phyloP scores from a whole-genome alignment of 1,139 yeast genomes.

The Yamadazyma epiphylla region DNA sequence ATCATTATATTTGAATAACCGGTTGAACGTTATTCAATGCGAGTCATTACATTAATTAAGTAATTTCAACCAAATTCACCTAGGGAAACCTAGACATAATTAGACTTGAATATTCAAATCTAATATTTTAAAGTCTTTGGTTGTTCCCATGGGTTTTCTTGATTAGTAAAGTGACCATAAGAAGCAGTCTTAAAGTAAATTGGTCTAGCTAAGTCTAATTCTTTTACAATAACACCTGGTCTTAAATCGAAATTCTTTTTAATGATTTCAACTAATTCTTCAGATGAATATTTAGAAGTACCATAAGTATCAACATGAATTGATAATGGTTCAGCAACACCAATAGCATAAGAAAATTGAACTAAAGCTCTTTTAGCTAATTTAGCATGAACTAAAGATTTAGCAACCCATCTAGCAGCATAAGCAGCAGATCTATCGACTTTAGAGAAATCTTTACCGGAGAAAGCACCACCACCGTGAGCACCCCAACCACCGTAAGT shows the following conservation, averaged over 20 bases:
- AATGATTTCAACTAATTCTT: slow-evolving; percentile 86
- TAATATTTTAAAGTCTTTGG: slow-evolving; percentile 85
- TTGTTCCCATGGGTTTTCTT: slow-evolving; percentile 97
- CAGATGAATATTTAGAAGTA: slow-evolving; percentile 85
- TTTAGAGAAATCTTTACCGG: slow-evolving; percentile 99
- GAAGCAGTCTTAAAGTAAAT: slow-evolving; percentile 98
- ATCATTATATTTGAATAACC: slow-evolving; percentile 28
- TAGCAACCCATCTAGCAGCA: slow-evolving; percentile 99
- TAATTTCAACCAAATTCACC: slow-evolving; percentile 15
- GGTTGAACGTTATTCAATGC: slow-evolving; percentile 48
- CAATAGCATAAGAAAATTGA: slow-evolving; percentile 98
- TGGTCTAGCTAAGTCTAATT: slow-evolving; percentile 96
- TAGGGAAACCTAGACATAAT: slow-evolving; percentile 1
- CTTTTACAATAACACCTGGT: slow-evolving; percentile 98
- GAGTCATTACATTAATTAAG: slow-evolving; percentile 47
- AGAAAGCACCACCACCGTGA: slow-evolving; percentile 99
- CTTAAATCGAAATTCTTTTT: slow-evolving; percentile 95
- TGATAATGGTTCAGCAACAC: slow-evolving; percentile 99
- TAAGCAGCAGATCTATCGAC: slow-evolving; percentile 99
- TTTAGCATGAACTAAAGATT: slow-evolving; percentile 91
- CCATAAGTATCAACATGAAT: slow-evolving; percentile 98
- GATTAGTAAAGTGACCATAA: slow-evolving; percentile 99
- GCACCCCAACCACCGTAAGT: slow-evolving; percentile 99
- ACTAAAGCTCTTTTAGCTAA: slow-evolving; percentile 97
- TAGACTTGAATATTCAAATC: slow-evolving; percentile 10